phyloP scores from a whole-genome alignment of 306 rosid genomes.

The Malus domestica region DNA sequence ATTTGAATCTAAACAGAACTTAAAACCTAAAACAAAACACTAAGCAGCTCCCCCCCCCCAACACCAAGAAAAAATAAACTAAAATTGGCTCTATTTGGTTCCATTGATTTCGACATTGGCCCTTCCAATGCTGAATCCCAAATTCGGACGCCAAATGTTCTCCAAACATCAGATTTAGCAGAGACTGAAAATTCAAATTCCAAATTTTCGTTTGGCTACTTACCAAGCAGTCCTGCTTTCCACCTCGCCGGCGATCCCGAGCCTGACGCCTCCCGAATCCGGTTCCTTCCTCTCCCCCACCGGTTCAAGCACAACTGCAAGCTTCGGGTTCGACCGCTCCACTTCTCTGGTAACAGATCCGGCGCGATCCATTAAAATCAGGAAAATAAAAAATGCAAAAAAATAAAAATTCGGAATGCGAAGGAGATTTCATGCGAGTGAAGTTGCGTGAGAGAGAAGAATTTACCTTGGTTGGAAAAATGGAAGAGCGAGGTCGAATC shows the following conservation, averaged over 20 bases:
- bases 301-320: background rate
- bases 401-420: background rate
- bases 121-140: background rate
- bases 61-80: background rate
- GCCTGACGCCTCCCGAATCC: background rate
- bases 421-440: background rate
- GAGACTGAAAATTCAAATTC: background rate
- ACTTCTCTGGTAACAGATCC: background rate
- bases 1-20: background rate
- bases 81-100: background rate
- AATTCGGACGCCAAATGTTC: background rate
- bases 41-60: background rate
- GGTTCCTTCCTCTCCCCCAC: background rate
- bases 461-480: background rate
- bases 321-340: constrained; percentile 5
- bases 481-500: constrained; percentile 16
- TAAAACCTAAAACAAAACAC: background rate
- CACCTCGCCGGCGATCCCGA: constrained; percentile 9
- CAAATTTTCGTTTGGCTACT: background rate
- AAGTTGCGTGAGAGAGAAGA: background rate
- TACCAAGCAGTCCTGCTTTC: background rate
- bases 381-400: background rate
- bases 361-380: background rate
- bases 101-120: background rate
- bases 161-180: background rate